These are phyloP conservation scores for Coniophora puteana DNA, from an alignment of 1,284 basidiomycete species.

Conservation along the genomic window DNA sequence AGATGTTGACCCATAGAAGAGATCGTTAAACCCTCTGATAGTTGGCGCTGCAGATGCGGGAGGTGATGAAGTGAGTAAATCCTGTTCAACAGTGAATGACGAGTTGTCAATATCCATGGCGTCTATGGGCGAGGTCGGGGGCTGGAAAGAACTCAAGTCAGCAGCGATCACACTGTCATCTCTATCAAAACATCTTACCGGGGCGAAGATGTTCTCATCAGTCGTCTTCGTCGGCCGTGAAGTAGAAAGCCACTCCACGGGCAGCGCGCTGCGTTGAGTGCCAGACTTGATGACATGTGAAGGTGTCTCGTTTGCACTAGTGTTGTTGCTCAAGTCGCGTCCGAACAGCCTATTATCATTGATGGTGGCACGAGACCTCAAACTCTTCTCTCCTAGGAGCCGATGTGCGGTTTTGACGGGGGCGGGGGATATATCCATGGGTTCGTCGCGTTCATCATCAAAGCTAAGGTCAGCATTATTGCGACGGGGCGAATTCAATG, in stretches of 20 bases:
- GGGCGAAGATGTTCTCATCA: conserved; percentile 24
- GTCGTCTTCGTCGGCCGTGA: conserved; percentile 21
- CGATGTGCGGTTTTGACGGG: conserved; percentile 33
- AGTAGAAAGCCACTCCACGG: conserved; percentile 54
- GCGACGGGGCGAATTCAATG: conserved; percentile 64
- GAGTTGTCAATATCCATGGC: conserved; percentile 75
- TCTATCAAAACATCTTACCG: conserved; percentile 25
- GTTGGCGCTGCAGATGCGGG: conserved; percentile 52
- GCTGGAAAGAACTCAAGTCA: conserved; percentile 26
- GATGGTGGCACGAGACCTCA: conserved; percentile 57
- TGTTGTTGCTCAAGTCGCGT: conserved; percentile 59
- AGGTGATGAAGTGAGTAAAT: conserved; percentile 34
- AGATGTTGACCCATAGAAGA: conserved; percentile 60
- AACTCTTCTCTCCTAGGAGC: conserved; percentile 23
- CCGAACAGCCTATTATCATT: conserved; percentile 65
- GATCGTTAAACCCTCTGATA: conserved; percentile 46
- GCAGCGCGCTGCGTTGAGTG: conserved; percentile 55
- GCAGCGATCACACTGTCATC: background rate
- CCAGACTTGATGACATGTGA: conserved; percentile 30
- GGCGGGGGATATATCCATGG: conserved; percentile 79
- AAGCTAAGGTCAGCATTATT: conserved; percentile 40
- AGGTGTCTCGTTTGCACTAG: conserved; percentile 16
- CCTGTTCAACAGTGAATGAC: conserved; percentile 18
- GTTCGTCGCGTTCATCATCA: conserved; percentile 45
- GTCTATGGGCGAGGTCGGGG: conserved; percentile 40